phyloP scores from a whole-genome alignment of 805 yeast genomes.

The Pichia heedii region DNA sequence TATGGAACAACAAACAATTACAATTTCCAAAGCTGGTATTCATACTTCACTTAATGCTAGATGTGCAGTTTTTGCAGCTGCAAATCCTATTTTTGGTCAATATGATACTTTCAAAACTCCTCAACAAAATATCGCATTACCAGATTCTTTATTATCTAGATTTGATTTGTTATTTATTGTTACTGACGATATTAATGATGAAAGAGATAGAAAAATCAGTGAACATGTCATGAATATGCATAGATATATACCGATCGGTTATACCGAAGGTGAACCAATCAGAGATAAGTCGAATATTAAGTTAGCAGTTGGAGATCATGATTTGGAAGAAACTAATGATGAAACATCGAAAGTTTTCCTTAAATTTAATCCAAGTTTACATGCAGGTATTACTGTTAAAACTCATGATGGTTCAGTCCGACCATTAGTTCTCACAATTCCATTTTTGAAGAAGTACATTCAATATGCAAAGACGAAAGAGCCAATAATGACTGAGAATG shows the following conservation, averaged over 20 bases:
- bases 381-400: slow-evolving; percentile 26
- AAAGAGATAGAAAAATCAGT: slow-evolving; percentile 75
- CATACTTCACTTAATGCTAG: slow-evolving; percentile 95
- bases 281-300: slow-evolving; percentile 66
- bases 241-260: slow-evolving; percentile 78
- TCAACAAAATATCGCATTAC: slow-evolving; percentile 91
- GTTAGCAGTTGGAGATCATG: slow-evolving; percentile 71
- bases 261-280: slow-evolving; percentile 87
- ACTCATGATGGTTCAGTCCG: slow-evolving; percentile 19
- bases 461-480: slow-evolving; percentile 89
- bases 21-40: slow-evolving; percentile 96
- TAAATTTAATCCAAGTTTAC: slow-evolving; percentile 71
- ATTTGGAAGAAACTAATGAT: slow-evolving; percentile 33
- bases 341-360: slow-evolving; percentile 66
- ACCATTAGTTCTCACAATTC: slow-evolving; percentile 53
- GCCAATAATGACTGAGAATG: slow-evolving; percentile 71
- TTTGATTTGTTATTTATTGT: slow-evolving; percentile 92
- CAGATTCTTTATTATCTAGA: slow-evolving; percentile 94
- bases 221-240: slow-evolving; percentile 95
- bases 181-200: slow-evolving; percentile 86
- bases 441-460: slow-evolving; percentile 83
- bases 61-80: slow-evolving; percentile 95
- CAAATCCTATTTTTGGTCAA: slow-evolving; percentile 95
- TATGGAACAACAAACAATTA: slow-evolving; percentile 98
- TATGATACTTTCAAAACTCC: slow-evolving; percentile 95